Conservation (phyloP, 148 eudicot genomes). For the Diospyros lotus region DNA sequence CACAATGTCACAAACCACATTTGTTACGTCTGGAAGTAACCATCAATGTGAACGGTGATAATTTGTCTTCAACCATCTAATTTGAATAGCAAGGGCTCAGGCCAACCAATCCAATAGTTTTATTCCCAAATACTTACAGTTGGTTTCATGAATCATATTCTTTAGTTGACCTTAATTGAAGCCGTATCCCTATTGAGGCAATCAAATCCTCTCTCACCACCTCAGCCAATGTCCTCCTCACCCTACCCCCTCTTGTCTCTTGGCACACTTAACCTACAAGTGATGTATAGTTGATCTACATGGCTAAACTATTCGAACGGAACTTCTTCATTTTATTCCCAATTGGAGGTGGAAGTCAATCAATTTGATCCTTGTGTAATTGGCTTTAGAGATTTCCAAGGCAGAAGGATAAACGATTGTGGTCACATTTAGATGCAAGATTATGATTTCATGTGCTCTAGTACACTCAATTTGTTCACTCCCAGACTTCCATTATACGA, state of each 20-base stretch:
- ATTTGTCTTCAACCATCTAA: neutral
- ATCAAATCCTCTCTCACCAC: no score
- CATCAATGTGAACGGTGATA: neutral
- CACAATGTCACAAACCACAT: neutral
- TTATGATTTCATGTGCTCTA: no score
- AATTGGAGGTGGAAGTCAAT: neutral
- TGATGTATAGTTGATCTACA: no score
- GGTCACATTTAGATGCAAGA: no score
- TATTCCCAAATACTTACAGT: neutral
- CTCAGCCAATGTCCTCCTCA: no score
- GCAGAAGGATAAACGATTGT: no score
- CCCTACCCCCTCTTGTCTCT: neutral
- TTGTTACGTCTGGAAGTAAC: neutral
- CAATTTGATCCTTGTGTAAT: no score
- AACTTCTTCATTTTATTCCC: neutral
- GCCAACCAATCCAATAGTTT: neutral
- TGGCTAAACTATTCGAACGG: neutral
- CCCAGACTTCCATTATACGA: neutral
- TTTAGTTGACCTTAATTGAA: neutral
- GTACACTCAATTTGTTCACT: neutral
- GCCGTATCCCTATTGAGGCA: neutral
- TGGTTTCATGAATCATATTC: neutral
- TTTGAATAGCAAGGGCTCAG: neutral
- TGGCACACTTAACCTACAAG: neutral
- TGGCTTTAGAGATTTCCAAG: no score